Conservation (phyloP, 2,329 filamentous ascomycete genomes). For the Tolypocladium ovalisporum region DNA sequence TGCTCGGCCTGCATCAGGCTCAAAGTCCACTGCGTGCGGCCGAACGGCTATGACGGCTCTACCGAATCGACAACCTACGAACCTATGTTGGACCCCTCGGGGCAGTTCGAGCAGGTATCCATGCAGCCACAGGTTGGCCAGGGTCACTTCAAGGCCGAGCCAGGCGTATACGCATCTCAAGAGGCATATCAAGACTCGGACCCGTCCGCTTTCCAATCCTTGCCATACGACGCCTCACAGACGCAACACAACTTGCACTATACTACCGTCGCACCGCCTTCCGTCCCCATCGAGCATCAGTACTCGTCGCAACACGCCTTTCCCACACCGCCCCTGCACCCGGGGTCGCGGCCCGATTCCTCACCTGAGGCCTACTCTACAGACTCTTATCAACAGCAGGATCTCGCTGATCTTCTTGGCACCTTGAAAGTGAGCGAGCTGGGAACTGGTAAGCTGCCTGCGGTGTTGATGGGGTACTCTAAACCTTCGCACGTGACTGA, state of each 20-base stretch:
- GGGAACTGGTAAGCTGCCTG: slow-evolving; percentile 57
- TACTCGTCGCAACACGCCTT: slow-evolving; percentile 41
- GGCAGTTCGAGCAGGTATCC: slow-evolving; percentile 37
- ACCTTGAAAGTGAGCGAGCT: slow-evolving; percentile 79
- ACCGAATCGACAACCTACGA: slow-evolving; percentile 25
- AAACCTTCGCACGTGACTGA: background rate
- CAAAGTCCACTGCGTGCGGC: slow-evolving; percentile 87
- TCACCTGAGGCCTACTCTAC: slow-evolving; percentile 43
- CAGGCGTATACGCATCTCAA: slow-evolving; percentile 37
- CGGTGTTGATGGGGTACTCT: background rate
- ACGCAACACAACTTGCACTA: slow-evolving; percentile 41
- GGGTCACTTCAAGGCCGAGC: slow-evolving; percentile 24
- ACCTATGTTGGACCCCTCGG: slow-evolving; percentile 16
- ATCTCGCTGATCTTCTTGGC: slow-evolving; percentile 71
- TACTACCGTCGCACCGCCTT: slow-evolving; percentile 36
- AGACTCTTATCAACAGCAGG: slow-evolving; percentile 56
- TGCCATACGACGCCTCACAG: slow-evolving; percentile 34
- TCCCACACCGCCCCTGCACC: slow-evolving; percentile 36
- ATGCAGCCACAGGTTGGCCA: slow-evolving; percentile 35
- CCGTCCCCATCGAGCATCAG: slow-evolving; percentile 38
- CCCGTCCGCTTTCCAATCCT: slow-evolving; percentile 31
- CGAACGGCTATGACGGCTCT: slow-evolving; percentile 57
- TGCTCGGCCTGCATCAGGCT: slow-evolving; percentile 87
- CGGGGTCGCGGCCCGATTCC: slow-evolving; percentile 17
- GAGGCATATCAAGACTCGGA: slow-evolving; percentile 35